phyloP scores from a whole-genome alignment of 23 red algal species.

The Gracilariopsis chorda region DNA sequence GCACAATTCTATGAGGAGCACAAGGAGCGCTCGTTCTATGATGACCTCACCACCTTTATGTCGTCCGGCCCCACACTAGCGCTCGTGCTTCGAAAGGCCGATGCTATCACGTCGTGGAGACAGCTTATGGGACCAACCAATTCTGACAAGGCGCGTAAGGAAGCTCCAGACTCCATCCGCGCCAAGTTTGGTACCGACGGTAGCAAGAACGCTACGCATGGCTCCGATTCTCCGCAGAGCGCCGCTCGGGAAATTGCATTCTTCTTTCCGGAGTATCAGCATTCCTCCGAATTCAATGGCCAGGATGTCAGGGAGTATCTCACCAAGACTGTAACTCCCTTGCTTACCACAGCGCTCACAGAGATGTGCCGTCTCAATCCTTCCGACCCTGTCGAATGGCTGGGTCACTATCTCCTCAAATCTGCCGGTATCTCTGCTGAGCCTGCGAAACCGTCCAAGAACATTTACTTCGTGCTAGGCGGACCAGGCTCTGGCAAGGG shows the following conservation, averaged over 20 bases:
- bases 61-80: constrained; percentile 53
- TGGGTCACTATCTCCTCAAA: constrained; percentile 62
- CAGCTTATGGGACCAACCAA: constrained; percentile 72
- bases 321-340: constrained; percentile 51
- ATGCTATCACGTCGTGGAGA: constrained; percentile 52
- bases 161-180: constrained; percentile 70
- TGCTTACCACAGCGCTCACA: constrained; percentile 79
- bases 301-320: constrained; percentile 88
- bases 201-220: constrained; percentile 62
- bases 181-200: constrained; percentile 80
- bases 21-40: constrained; percentile 54
- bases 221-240: constrained; percentile 31
- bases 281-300: constrained; percentile 10
- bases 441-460: not conserved
- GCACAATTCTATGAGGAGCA: constrained; percentile 74
- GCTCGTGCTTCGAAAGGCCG: constrained; percentile 66
- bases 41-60: constrained; percentile 63
- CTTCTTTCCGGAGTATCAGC: constrained; percentile 53
- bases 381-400: constrained; percentile 79
- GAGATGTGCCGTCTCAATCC: constrained; percentile 84
- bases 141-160: constrained; percentile 47
- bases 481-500: constrained; percentile 96
- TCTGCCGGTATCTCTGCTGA: not conserved
- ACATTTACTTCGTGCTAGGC: constrained; percentile 95
- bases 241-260: constrained; percentile 64